Evolutionary conservation across 2,329 filamentous ascomycete species (phyloP).

Genomic region (Verruconis gallopava): DNA sequence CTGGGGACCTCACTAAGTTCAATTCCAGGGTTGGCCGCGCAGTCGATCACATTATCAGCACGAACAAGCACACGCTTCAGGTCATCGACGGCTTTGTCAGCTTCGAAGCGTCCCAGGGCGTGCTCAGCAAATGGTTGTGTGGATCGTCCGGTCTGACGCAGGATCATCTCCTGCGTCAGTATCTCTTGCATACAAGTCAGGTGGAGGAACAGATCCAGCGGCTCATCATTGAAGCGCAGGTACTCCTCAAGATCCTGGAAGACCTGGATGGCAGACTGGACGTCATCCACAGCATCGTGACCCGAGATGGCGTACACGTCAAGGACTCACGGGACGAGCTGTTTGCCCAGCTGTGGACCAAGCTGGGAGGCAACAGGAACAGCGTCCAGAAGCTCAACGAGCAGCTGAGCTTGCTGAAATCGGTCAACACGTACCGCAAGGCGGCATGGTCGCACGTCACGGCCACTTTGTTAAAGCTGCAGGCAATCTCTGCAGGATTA

Average conservation of each 20-base stretch:
- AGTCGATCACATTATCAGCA: slow-evolving; percentile 61
- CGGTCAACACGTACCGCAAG: slow-evolving; percentile 54
- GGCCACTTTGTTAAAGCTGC: slow-evolving; percentile 56
- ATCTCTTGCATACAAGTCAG: slow-evolving; percentile 56
- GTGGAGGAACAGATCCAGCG: slow-evolving; percentile 56
- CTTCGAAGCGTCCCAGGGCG: slow-evolving; percentile 26
- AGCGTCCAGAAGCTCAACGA: slow-evolving; percentile 44
- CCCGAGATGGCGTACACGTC: slow-evolving; percentile 48
- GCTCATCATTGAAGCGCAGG: slow-evolving; percentile 58
- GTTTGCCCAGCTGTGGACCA: slow-evolving; percentile 58
- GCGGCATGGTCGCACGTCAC: slow-evolving; percentile 56
- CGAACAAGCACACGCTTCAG: slow-evolving; percentile 62
- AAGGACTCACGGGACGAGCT: slow-evolving; percentile 50
- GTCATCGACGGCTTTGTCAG: slow-evolving; percentile 50
- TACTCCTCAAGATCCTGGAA: slow-evolving; percentile 50
- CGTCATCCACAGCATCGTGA: slow-evolving; percentile 55
- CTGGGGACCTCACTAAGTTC: slow-evolving; percentile 57
- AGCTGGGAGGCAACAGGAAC: slow-evolving; percentile 53
- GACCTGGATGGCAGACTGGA: slow-evolving; percentile 57
- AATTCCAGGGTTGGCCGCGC: slow-evolving; percentile 63
- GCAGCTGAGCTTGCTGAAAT: slow-evolving; percentile 50
- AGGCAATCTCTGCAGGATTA: slow-evolving; percentile 57
- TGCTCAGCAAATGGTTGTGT: slow-evolving; percentile 29
- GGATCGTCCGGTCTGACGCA: slow-evolving; percentile 45
- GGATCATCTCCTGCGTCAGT: slow-evolving; percentile 55